A percentile compares a stretch with the other conserved stretches of the same genome.
Conservation (phyloP, 1,284 basidiomycete genomes). For the Pseudozyma flocculosa region DNA sequence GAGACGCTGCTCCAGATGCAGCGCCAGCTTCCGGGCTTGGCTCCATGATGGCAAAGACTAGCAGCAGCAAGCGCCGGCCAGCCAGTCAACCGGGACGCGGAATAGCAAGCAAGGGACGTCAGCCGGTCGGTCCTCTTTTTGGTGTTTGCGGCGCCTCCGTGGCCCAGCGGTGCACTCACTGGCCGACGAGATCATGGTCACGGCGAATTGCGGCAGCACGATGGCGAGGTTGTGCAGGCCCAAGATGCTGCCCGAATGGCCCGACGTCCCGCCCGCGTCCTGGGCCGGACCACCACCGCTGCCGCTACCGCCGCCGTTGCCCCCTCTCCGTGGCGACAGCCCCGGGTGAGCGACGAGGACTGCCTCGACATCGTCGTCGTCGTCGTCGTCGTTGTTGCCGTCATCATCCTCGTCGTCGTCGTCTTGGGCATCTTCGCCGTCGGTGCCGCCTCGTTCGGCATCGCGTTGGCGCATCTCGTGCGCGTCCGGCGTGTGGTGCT, state of each 20-base stretch:
- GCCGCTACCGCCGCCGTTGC: no score
- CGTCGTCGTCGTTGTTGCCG: slow-evolving; percentile 6
- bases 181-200: slow-evolving; percentile 78
- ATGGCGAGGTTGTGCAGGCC: slow-evolving; percentile 70
- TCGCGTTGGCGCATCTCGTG: slow-evolving; percentile 4
- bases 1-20: no score
- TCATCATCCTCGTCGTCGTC: slow-evolving; percentile 1
- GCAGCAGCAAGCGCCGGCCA: no score
- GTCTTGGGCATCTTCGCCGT: slow-evolving; percentile 8
- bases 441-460: neutral
- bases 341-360: slow-evolving; percentile 3
- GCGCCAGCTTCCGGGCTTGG: no score
- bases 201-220: slow-evolving; percentile 55
- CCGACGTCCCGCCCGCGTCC: slow-evolving; percentile 4
- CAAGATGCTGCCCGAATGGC: slow-evolving; percentile 79
- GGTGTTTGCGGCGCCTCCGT: no score
- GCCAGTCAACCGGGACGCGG: no score
- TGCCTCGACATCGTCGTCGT: neutral
- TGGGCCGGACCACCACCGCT: slow-evolving; percentile 8
- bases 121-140: no score
- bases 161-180: slow-evolving; percentile 60
- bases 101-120: no score
- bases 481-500: slow-evolving; percentile 10
- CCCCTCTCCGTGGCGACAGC: no score
- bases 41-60: slow-evolving; percentile 31